phyloP scores from a whole-genome alignment of 2,329 filamentous ascomycete genomes.

The Alternaria arbusti region DNA sequence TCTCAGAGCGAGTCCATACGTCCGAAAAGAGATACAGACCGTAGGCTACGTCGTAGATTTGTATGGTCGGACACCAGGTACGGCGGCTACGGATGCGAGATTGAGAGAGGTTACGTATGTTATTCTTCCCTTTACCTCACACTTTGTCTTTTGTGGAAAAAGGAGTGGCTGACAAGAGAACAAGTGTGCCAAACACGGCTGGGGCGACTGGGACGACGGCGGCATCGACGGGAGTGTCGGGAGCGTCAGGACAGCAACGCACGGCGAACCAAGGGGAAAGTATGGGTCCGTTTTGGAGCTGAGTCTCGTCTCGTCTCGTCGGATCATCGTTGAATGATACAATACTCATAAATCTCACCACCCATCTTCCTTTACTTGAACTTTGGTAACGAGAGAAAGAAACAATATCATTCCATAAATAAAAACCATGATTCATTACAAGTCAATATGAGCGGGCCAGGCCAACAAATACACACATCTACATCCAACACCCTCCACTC shows the following conservation, averaged over 20 bases:
- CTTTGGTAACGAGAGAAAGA: too few relatives aligned
- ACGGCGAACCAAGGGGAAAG: constrained; percentile 21
- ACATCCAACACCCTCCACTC: background rate
- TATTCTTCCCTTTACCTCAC: background rate
- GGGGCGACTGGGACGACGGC: background rate
- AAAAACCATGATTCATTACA: background rate
- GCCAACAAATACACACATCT: background rate
- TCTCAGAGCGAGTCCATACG: constrained; percentile 14
- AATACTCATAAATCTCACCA: background rate
- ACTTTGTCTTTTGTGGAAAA: background rate
- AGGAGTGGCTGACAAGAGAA: constrained; percentile 1
- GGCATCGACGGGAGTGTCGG: background rate
- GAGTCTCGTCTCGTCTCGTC: background rate
- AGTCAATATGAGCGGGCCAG: background rate
- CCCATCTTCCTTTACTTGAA: too few relatives aligned
- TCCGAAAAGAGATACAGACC: constrained; percentile 24
- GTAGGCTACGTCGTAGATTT: constrained; percentile 30
- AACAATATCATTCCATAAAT: background rate
- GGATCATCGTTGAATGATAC: background rate
- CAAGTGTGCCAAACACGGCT: constrained; percentile 17
- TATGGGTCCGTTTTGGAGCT: constrained; percentile 34
- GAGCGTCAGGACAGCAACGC: background rate
- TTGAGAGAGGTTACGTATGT: constrained; percentile 33
- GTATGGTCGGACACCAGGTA: background rate
- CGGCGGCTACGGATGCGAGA: background rate